Conservation (phyloP, 1,139 yeast species). For the Nadsonia starkeyi-henricii region DNA sequence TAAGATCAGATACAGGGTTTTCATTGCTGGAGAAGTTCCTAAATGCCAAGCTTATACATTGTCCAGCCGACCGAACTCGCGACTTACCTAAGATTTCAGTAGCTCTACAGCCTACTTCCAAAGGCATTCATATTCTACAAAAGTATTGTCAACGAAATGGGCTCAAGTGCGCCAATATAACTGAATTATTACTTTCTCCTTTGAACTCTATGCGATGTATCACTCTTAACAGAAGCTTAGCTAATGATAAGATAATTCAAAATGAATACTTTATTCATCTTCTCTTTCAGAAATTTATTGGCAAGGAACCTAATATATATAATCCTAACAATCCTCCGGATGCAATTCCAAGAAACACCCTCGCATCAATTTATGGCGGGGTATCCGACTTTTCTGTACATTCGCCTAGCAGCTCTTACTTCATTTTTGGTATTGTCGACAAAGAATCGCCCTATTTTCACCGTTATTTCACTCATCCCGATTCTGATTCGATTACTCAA, state of each 20-base stretch:
- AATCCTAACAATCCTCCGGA: slow-evolving; percentile 36
- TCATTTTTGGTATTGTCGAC: not conserved
- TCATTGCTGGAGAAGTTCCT: slow-evolving; percentile 42
- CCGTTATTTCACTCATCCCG: slow-evolving; percentile 74
- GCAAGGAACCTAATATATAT: slow-evolving; percentile 60
- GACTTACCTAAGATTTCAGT: slow-evolving; percentile 9
- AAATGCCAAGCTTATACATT: slow-evolving; percentile 56
- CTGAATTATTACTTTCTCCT: slow-evolving; percentile 36
- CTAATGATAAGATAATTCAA: slow-evolving; percentile 47
- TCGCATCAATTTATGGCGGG: slow-evolving; percentile 8
- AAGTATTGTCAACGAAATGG: slow-evolving; percentile 49
- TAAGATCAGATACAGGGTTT: slow-evolving; percentile 39
- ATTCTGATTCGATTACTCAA: slow-evolving; percentile 68
- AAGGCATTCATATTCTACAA: slow-evolving; percentile 63
- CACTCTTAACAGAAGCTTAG: slow-evolving; percentile 49
- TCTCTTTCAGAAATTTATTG: slow-evolving; percentile 51
- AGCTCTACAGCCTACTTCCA: slow-evolving; percentile 73
- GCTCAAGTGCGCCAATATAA: slow-evolving; percentile 21
- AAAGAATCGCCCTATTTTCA: slow-evolving; percentile 57
- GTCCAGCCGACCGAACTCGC: slow-evolving; percentile 49
- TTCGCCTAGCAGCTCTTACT: slow-evolving; percentile 7
- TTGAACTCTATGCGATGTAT: slow-evolving; percentile 66
- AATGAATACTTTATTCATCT: slow-evolving; percentile 54
- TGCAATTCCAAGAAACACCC: slow-evolving; percentile 5
- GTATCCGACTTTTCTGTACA: slow-evolving; percentile 6